Base-by-base conservation (phyloP, 2,329 filamentous ascomycete species). In the Fusarium sp. region DNA sequence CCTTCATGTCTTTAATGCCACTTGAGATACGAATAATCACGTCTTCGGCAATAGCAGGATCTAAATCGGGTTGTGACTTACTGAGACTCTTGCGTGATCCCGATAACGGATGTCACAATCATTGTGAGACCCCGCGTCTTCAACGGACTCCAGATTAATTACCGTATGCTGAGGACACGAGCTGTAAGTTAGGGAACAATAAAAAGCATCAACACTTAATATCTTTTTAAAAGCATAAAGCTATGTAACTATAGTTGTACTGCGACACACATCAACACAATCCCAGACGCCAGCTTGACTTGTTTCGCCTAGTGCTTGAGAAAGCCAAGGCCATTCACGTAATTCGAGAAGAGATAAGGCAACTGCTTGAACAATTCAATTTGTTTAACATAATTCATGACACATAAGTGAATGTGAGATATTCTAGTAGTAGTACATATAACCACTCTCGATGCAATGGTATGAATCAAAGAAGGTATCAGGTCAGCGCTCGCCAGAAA, bases 381-480 rank as follows among this genome's bases (percentile, higher is more conserved):
- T 36, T 30, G 14, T 36, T 51, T 20, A 38, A 36, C 51, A 17
- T 65, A 45, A 35, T 8, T 50, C 66, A 15, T 70, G 14, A 70
- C 12, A 12, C 53, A 15, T 70, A 66, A 70, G 59, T 53, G 67
- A 70, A 56, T 51, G 66, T 71, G 48, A 35, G 39, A 11, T 66
- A 41, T 24, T 68, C 24, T 56, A 55, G 20, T 68, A 68, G 26
- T 70, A 56, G 71, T 71, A 70, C 61, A 70, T 15, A 17, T 36
- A 10, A 8, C 50, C n/a, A 36, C 18, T 26, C 55, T 47, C 20
- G 36, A 26, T n/a, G 39, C 20, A 59, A 54, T 36, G 39, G 45
- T 20, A 26, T 22, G 50, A 64, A 57, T 64, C 26, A 72, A 64
- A 70, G 71, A 73, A 42, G 30, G 71, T 56, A 56, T 65, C 24